Evolutionary conservation across 495 filamentous ascomycete genomes (phyloP), one percentile per base, ranked within the genome.

Genomic region (Penicilliopsis zonata): DNA sequence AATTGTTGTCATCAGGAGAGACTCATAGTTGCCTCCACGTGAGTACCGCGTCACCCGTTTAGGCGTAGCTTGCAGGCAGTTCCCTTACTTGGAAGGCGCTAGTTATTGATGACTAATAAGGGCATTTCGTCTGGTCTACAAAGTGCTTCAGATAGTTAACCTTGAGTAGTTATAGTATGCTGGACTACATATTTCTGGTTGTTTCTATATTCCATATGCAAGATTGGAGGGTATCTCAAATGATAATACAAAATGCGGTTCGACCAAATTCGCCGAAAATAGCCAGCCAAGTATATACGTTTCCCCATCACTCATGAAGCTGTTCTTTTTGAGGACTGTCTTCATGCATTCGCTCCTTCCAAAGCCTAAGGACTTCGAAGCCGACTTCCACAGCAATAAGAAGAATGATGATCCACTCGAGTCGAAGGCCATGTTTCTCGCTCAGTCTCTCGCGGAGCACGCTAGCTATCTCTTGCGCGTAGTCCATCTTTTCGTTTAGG

Each of bases 371-470:
- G 14, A 81, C 61, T 38, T 80, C 80, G 43, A 84, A 80, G 26
- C 67, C 61, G 13, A 95, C 86, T 56, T 98, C 90, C 23, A 96
- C 79, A 1, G 82, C 72, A 55, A 98, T 98, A 35, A 98, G 66
- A 5, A 80, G 69, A 46, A 98, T 98, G 44, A 98, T 95, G 49
- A 92, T 86, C 86, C 85, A 93, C 59, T 96, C 90, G n/a, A 98
- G 57, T 24, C 82, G 61, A 9, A 86, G 72, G 7, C 82, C 77
- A 53, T 95, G 83, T 40, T 76, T 80, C 61, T 96, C 88, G 51
- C 86, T 94, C 38, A 92, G 63, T 46, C 82, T 77, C 50, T 94
- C 82, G 35, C 92, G 69, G 10, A 95, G 62, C 9, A 96, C 86
- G 39, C 68, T 82, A 8, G 90, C 88, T 46, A 95, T 95, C 49